These are phyloP conservation scores for Alternaria viburni DNA, from an alignment of 2,329 filamentous ascomycete genomes.

Conservation along the genomic window DNA sequence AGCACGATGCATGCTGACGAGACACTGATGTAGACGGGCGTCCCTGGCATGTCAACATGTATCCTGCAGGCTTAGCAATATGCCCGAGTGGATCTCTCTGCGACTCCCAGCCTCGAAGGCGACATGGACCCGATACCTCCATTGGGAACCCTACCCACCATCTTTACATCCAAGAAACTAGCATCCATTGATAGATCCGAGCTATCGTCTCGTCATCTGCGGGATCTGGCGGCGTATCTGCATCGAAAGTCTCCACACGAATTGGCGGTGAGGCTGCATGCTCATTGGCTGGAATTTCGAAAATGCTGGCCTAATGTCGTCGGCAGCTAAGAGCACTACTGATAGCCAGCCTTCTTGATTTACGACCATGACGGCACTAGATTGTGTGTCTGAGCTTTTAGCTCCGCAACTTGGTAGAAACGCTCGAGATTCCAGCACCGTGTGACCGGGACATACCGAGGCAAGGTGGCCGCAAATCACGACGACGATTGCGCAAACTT, in stretches of 20 bases:
- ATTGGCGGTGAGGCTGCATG: conserved; percentile 43
- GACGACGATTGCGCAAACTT: conserved; percentile 1
- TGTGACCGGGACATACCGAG: neutral
- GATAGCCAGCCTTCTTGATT: conserved; percentile 26
- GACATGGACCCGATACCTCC: neutral
- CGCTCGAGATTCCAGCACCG: neutral
- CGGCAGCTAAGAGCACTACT: conserved; percentile 17
- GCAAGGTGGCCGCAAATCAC: neutral
- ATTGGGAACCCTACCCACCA: conserved; percentile 2
- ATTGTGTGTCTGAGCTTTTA: neutral
- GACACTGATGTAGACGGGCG: conserved; percentile 8
- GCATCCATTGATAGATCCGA: conserved; percentile 3
- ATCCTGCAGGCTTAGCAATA: conserved; percentile 12
- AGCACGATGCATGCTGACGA: conserved; percentile 29
- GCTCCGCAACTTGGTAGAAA: neutral
- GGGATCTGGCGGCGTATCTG: conserved; percentile 35
- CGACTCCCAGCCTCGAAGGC: conserved; percentile 16
- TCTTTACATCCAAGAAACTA: neutral
- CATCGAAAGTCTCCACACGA: conserved; percentile 29
- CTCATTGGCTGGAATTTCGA: conserved; percentile 36
- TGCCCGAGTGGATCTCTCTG: conserved; percentile 18
- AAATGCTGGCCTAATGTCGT: conserved; percentile 32
- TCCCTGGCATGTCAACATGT: conserved; percentile 16
- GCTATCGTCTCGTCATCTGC: conserved; percentile 34
- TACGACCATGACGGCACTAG: conserved; percentile 15